A percentile compares a stretch with the other conserved stretches of the same genome.
Evolutionary conservation across 768 basidiomycete genomes (phyloP).

Genomic region (Rhodotorula babjevae): DNA sequence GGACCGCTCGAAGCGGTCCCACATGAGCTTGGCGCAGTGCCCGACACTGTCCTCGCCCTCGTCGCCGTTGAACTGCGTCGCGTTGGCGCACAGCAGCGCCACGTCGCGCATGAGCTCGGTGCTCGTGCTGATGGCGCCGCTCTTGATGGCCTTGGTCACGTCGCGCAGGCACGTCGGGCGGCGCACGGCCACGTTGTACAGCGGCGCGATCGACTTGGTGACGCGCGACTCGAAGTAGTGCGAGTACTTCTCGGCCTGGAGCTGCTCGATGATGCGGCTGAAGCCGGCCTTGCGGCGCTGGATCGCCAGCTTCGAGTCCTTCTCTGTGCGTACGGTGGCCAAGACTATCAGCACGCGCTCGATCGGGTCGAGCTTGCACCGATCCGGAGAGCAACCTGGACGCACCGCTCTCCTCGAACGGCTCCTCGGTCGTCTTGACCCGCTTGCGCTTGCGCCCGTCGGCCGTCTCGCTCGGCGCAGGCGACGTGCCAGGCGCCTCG

Average conservation of each 20-base stretch:
- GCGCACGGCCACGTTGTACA: constrained; percentile 22
- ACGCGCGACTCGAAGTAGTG: constrained; percentile 28
- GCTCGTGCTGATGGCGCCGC: constrained; percentile 7
- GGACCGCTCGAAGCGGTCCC: constrained; percentile 33
- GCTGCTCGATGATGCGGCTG: constrained; percentile 22
- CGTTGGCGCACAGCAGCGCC: constrained; percentile 31
- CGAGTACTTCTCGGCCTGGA: constrained; percentile 20
- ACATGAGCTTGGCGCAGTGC: constrained; percentile 14
- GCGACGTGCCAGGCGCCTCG: constrained; percentile 3
- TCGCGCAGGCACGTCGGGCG: constrained; percentile 26
- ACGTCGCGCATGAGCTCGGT: constrained; percentile 33
- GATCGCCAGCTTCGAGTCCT: not conserved
- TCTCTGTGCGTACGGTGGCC: not conserved
- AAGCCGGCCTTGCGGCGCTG: constrained; percentile 16
- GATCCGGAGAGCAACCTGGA: not conserved
- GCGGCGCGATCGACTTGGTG: constrained; percentile 7
- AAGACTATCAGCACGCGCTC: too few species aligned
- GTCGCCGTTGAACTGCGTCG: constrained; percentile 37
- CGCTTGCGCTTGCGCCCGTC: not conserved
- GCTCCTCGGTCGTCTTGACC: constrained; percentile 11
- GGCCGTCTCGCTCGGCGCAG: not conserved
- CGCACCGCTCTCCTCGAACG: constrained; percentile 1
- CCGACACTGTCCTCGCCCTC: constrained; percentile 25
- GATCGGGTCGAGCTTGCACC: too few species aligned
- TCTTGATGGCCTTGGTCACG: constrained; percentile 22